phyloP scores from a whole-genome alignment of 2,329 filamentous ascomycete species.

The Ophiostoma quercus region DNA sequence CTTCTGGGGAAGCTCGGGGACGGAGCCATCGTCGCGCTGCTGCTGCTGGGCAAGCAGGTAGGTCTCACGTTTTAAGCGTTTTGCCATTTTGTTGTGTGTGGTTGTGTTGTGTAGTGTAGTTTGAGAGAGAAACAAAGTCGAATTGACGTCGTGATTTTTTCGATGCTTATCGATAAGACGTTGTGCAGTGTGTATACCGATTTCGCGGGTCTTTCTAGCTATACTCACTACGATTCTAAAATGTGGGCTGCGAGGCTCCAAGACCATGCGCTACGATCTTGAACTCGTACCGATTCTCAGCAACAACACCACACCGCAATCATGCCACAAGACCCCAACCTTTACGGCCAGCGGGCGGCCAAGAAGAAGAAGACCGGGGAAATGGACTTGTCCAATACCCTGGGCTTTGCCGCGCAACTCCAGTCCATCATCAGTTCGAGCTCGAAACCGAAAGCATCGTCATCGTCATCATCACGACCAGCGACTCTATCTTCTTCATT shows the following conservation, averaged over 20 bases:
- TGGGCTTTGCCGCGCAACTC: conserved; percentile 85
- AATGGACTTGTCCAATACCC: conserved; percentile 63
- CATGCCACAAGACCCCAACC: conserved; percentile 61
- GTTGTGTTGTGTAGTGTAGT: neutral
- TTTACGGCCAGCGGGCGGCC: conserved; percentile 70
- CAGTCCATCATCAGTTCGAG: conserved; percentile 61
- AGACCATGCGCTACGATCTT: neutral
- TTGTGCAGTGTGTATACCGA: neutral
- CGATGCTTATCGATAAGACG: conserved; percentile 24
- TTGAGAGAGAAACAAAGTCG: neutral
- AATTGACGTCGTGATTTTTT: conserved; percentile 16
- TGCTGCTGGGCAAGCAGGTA: conserved; percentile 51
- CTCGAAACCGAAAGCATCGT: conserved; percentile 32
- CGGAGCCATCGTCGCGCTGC: conserved; percentile 42
- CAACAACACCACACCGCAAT: conserved; percentile 20
- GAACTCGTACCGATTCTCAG: neutral
- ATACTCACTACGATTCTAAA: neutral
- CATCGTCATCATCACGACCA: neutral
- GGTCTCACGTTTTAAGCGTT: conserved; percentile 60
- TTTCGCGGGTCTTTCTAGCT: too few relatives aligned
- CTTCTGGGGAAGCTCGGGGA: conserved; percentile 73
- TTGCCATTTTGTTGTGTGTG: conserved; percentile 33
- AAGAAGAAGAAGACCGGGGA: conserved; percentile 63
- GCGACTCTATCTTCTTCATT: conserved; percentile 24
- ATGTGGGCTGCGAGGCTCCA: neutral